phyloP scores from a whole-genome alignment of 768 basidiomycete species.

The Glaciozyma antarctica region DNA sequence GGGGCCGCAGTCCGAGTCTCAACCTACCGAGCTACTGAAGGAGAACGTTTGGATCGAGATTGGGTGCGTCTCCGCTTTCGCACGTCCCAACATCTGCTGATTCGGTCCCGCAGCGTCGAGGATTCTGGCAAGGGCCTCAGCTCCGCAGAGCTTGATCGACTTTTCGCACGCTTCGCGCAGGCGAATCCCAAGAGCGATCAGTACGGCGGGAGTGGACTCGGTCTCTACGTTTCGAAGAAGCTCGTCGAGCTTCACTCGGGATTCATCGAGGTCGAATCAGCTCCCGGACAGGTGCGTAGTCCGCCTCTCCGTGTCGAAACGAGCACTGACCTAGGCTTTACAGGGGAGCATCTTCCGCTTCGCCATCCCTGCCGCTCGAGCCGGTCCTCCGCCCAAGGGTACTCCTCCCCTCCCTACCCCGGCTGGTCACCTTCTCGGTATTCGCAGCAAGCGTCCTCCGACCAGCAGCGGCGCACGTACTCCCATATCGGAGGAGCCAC shows the following conservation, averaged over 20 bases:
- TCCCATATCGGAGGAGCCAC: background rate
- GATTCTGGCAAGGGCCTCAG: conserved; percentile 19
- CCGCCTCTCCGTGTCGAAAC: too few species aligned
- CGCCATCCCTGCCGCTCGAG: background rate
- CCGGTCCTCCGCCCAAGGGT: background rate
- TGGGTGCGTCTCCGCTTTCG: background rate
- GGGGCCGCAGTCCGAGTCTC: too few species aligned
- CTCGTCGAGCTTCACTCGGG: conserved; percentile 29
- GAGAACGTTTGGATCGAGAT: background rate
- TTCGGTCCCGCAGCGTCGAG: conserved; percentile 4
- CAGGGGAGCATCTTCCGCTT: background rate
- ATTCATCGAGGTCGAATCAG: conserved; percentile 17
- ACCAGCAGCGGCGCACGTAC: background rate
- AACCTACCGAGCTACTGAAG: background rate
- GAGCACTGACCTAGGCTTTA: background rate
- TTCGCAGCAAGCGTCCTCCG: background rate
- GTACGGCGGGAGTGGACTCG: conserved; percentile 21
- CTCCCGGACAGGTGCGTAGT: background rate
- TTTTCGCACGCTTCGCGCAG: conserved; percentile 23
- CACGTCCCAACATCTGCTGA: background rate
- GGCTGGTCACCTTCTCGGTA: background rate
- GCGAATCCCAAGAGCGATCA: conserved; percentile 19
- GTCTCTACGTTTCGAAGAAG: conserved; percentile 28
- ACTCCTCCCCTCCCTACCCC: background rate
- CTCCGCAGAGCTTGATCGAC: conserved; percentile 13